Base-by-base conservation (phyloP, 129 eudicot species). In the Glebionis coronaria region DNA sequence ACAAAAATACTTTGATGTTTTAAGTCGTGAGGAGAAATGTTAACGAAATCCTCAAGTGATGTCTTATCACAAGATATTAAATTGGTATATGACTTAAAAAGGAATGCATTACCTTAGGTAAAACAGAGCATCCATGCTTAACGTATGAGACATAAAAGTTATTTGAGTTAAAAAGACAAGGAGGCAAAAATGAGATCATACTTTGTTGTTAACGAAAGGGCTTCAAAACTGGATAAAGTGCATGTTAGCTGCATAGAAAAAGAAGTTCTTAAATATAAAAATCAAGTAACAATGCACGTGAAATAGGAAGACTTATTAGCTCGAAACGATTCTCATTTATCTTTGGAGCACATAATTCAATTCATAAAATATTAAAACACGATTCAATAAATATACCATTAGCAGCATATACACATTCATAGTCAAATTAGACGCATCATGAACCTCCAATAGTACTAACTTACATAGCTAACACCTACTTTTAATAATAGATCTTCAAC, bases 1-100 rank as follows among this genome's bases (percentile, higher is more conserved):
- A n/a, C n/a, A n/a, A n/a, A n/a, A n/a, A n/a, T n/a, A n/a, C n/a
- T n/a, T n/a, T n/a, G n/a, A n/a, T n/a, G n/a, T n/a, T n/a, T n/a
- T n/a, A n/a, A n/a, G n/a, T n/a, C n/a, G n/a, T n/a, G n/a, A n/a
- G n/a, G n/a, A n/a, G n/a, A n/a, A n/a, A n/a, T n/a, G n/a, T n/a
- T n/a, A 61, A 87, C 95, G 78, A 89, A 93, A 81, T 84, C 95
- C 65, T 78, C 77, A 20, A 95, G 88, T 13, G 71, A 81, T 42
- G 79, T 84, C 83, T 95, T 93, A 69, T 66, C 68, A 29, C 73
- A 71, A 20, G 9, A 71, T 4, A 62, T 21, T 44, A 50, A 19
- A 23, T 23, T 23, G 25, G 25, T 23, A 23, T 23, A 23, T 1
- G 2, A 23, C 2, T 23, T 23, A 0, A 23, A 23, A 23, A 2